phyloP scores from a whole-genome alignment of 73 alveolate genomes.

The Tetrahymena malaccensis region DNA sequence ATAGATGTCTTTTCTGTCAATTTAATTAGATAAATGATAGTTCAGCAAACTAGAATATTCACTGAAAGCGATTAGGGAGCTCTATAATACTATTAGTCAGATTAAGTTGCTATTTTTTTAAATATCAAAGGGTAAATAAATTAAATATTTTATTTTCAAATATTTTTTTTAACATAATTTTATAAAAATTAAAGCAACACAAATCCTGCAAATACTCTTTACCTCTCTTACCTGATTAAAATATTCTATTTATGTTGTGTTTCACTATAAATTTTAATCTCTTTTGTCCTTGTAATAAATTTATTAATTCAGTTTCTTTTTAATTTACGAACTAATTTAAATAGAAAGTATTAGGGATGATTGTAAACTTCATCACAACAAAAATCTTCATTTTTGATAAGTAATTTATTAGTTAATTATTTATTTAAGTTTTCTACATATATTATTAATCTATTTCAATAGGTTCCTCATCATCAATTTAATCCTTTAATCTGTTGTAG shows the following conservation, averaged over 20 bases:
- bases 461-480: background rate
- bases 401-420: background rate
- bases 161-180: background rate
- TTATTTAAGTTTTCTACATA: background rate
- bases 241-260: background rate
- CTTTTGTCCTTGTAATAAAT: background rate
- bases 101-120: background rate
- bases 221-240: background rate
- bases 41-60: background rate
- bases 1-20: background rate
- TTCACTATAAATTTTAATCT: background rate
- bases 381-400: background rate
- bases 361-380: background rate
- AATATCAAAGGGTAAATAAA: background rate
- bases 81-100: background rate
- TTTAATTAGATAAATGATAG: background rate
- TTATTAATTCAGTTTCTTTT: background rate
- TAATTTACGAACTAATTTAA: background rate
- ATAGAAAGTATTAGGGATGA: background rate
- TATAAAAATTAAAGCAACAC: background rate
- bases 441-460: background rate
- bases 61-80: background rate
- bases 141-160: background rate
- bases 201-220: background rate
- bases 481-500: background rate